phyloP scores from a whole-genome alignment of 441 rosid species.

The Erodium trifolium region DNA sequence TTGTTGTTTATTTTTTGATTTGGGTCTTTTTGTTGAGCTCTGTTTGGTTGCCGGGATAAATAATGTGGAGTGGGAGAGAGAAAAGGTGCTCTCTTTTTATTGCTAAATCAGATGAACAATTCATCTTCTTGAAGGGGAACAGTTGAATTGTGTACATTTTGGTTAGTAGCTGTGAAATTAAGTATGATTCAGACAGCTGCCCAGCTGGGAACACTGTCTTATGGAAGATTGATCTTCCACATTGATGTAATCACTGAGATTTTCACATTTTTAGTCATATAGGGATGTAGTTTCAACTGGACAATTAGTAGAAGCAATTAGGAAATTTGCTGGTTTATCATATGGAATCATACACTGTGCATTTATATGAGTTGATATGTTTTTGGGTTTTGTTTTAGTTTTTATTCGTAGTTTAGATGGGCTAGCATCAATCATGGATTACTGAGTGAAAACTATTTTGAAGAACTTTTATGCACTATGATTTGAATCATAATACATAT shows the following conservation, averaged over 20 bases:
- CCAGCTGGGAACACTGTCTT: too few species aligned
- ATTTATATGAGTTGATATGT: neutral
- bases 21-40: neutral
- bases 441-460: neutral
- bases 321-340: neutral
- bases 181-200: neutral
- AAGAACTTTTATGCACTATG: neutral
- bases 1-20: neutral
- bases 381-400: too few species aligned
- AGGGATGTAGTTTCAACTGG: neutral
- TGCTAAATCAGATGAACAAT: neutral
- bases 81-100: neutral
- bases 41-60: neutral
- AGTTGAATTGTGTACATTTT: neutral
- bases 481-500: conserved; percentile 7
- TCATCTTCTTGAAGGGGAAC: neutral
- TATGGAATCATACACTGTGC: neutral
- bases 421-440: neutral
- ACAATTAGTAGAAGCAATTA: neutral
- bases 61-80: neutral
- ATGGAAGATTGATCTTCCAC: neutral
- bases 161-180: neutral
- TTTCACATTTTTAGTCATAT: neutral
- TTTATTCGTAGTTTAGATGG: neutral
- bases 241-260: neutral